Conservation (phyloP, 1,284 basidiomycete genomes). For the Meripilus lineatus region DNA sequence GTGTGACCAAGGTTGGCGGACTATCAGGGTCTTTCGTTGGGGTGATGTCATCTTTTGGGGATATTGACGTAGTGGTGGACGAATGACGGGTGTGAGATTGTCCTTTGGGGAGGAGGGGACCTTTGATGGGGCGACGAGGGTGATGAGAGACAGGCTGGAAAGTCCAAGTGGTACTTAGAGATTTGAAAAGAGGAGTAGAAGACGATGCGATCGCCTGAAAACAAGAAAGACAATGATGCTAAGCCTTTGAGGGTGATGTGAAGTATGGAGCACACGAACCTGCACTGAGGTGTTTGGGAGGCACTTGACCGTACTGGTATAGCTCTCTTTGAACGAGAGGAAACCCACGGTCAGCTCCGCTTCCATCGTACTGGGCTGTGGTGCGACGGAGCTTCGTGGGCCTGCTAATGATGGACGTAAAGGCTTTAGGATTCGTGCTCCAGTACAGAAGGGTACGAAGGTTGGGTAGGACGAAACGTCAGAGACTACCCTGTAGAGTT, state of each 20-base stretch:
- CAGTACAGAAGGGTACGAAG: conserved; percentile 89
- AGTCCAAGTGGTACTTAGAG: conserved; percentile 78
- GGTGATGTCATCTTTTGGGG: conserved; percentile 8
- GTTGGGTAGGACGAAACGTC: conserved; percentile 83
- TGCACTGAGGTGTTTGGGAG: conserved; percentile 72
- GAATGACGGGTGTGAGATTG: conserved; percentile 4
- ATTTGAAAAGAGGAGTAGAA: conserved; percentile 82
- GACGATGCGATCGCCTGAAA: conserved; percentile 71
- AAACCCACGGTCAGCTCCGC: conserved; percentile 91
- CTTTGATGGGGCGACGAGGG: conserved; percentile 36
- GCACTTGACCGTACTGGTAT: conserved; percentile 82
- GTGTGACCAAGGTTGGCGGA: conserved; percentile 66
- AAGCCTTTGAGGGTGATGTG: not conserved
- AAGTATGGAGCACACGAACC: conserved; percentile 41
- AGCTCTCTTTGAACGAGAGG: conserved; percentile 82
- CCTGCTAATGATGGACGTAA: conserved; percentile 17
- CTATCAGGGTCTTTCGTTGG: conserved; percentile 19
- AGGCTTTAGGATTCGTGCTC: conserved; percentile 61
- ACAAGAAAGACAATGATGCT: conserved; percentile 6
- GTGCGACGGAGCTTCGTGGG: conserved; percentile 8
- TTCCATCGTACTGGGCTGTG: conserved; percentile 43
- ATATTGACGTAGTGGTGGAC: not conserved
- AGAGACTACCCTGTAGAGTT: conserved; percentile 85
- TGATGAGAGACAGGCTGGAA: conserved; percentile 54
- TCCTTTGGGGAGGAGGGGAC: conserved; percentile 8